Percentiles rank a stretch among this genome's conserved stretches.
Evolutionary conservation across 2,329 filamentous ascomycete genomes (phyloP).

Genomic region (Setomelanomma holmii): DNA sequence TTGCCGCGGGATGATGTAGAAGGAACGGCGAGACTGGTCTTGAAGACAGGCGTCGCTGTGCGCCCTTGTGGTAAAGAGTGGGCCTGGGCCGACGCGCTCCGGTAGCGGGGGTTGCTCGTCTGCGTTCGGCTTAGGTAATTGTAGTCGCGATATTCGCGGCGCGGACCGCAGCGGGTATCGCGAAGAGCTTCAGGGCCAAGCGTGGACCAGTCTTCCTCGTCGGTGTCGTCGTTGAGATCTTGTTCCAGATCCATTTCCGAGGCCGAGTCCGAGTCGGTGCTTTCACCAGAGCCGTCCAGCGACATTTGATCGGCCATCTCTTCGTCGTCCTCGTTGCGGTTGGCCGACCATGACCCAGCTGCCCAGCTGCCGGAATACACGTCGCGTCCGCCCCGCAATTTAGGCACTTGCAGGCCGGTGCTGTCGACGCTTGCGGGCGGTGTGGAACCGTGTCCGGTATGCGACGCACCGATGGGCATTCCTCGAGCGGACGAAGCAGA

Average conservation of each 20-base stretch:
- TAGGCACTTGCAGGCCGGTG: slow-evolving; percentile 57
- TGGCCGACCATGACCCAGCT: slow-evolving; percentile 77
- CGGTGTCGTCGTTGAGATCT: slow-evolving; percentile 81
- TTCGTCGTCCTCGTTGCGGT: slow-evolving; percentile 45
- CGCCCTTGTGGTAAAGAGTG: slow-evolving; percentile 35
- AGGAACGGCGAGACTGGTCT: slow-evolving; percentile 34
- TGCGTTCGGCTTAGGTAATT: slow-evolving; percentile 48
- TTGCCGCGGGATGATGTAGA: slow-evolving; percentile 42
- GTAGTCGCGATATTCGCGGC: slow-evolving; percentile 46
- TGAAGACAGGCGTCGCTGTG: slow-evolving; percentile 34
- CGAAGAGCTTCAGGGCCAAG: slow-evolving; percentile 87
- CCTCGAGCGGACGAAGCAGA: slow-evolving; percentile 60
- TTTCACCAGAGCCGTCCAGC: slow-evolving; percentile 70
- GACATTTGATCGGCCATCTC: slow-evolving; percentile 91
- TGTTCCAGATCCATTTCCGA: slow-evolving; percentile 74
- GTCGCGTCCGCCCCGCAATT: slow-evolving; percentile 41
- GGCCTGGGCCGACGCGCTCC: slow-evolving; percentile 36
- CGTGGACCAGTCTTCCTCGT: slow-evolving; percentile 94
- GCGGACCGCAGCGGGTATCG: slow-evolving; percentile 55
- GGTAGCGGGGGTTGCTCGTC: slow-evolving; percentile 35
- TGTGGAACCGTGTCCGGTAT: slow-evolving; percentile 45
- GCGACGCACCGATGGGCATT: slow-evolving; percentile 48
- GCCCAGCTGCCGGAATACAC: slow-evolving; percentile 66
- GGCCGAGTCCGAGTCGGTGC: slow-evolving; percentile 73
- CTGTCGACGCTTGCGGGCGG: slow-evolving; percentile 59